These are phyloP conservation scores for Sphaerulina vaccinii DNA, from an alignment of 2,329 filamentous ascomycete genomes.

Conservation along the genomic window DNA sequence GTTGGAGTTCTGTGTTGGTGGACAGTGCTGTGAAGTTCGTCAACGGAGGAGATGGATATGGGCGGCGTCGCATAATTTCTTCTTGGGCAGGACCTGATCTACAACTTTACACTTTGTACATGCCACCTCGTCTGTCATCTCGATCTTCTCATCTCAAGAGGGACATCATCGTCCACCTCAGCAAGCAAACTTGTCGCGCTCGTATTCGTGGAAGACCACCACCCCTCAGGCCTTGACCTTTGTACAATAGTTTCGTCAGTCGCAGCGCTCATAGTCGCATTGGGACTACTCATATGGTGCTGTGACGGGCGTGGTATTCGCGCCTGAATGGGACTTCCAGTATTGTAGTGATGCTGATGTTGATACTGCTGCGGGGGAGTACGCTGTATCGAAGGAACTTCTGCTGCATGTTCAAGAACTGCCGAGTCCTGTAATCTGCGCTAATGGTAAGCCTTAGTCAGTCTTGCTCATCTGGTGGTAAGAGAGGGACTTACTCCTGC, in stretches of 20 bases:
- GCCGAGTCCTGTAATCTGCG: constrained; percentile 16
- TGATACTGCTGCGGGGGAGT: constrained; percentile 7
- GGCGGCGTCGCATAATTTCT: too few relatives aligned
- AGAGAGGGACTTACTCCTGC: constrained; percentile 5
- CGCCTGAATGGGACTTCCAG: constrained; percentile 4
- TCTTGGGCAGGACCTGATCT: too few relatives aligned
- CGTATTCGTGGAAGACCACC: constrained; percentile 27
- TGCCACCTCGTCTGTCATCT: too few relatives aligned
- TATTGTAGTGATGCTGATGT: neutral
- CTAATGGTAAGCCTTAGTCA: constrained; percentile 26
- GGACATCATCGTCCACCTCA: constrained; percentile 1
- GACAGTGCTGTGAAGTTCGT: too few relatives aligned
- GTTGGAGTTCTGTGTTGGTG: too few relatives aligned
- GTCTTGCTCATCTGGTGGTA: constrained; percentile 15
- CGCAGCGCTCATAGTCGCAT: constrained; percentile 9
- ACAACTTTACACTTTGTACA: too few relatives aligned
- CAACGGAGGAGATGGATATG: too few relatives aligned
- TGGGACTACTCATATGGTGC: neutral
- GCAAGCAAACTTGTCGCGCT: constrained; percentile 19
- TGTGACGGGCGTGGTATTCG: constrained; percentile 2
- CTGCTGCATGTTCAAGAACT: neutral
- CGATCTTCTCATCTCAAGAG: constrained; percentile 2
- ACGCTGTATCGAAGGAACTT: neutral
- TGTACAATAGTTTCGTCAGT: constrained; percentile 25
- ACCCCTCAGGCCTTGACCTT: constrained; percentile 23